Evolutionary conservation across 768 basidiomycete species (phyloP).

Genomic region (Naganishia randhawae): DNA sequence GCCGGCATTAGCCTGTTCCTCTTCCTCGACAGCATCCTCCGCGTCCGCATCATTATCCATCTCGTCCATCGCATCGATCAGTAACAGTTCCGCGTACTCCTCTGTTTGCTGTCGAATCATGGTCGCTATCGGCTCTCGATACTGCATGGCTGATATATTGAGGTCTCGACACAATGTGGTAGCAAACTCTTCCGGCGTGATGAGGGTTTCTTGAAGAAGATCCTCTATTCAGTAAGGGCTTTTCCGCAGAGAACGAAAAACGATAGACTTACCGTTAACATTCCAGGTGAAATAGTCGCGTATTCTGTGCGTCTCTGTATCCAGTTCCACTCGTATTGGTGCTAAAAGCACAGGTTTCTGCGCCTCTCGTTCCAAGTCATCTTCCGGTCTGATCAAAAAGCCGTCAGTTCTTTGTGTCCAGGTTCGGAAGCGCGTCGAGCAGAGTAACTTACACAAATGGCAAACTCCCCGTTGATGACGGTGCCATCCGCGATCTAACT

Average conservation of each 20-base stretch:
- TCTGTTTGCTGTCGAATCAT: conserved; percentile 88
- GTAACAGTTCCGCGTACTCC: conserved; percentile 76
- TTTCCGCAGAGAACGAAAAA: not conserved
- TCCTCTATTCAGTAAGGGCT: not conserved
- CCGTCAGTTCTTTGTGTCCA: conserved; percentile 14
- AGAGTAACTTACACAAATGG: not conserved
- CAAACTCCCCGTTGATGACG: not conserved
- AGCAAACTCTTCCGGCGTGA: conserved; percentile 82
- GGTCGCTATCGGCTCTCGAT: conserved; percentile 73
- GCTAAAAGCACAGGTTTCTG: conserved; percentile 61
- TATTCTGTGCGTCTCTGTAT: conserved; percentile 83
- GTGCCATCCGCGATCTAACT: conserved; percentile 42
- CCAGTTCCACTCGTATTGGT: conserved; percentile 92
- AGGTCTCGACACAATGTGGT: conserved; percentile 82
- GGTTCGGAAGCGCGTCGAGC: not conserved
- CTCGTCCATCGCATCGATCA: conserved; percentile 61
- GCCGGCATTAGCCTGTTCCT: conserved; percentile 21
- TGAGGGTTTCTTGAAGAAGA: conserved; percentile 58
- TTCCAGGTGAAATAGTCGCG: conserved; percentile 98
- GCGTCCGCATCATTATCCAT: conserved; percentile 41
- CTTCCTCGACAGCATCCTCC: conserved; percentile 22
- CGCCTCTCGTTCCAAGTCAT: conserved; percentile 65
- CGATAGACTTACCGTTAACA: conserved; percentile 58
- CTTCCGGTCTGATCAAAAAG: conserved; percentile 61
- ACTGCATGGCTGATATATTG: conserved; percentile 64